Evolutionary conservation across 2,329 filamentous ascomycete species (phyloP).

Genomic region (Xylaria sp.): DNA sequence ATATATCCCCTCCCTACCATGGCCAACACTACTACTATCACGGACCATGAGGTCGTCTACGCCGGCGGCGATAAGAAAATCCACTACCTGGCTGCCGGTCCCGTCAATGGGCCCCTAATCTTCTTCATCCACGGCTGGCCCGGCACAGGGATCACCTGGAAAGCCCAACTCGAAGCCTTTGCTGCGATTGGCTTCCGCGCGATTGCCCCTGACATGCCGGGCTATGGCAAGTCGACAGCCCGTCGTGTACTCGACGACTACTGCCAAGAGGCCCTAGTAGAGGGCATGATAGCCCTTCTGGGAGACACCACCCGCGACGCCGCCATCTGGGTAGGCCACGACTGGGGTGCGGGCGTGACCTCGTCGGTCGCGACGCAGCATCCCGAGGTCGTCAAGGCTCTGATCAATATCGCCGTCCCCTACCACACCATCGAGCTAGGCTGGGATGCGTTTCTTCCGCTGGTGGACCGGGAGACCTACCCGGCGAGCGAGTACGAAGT

Average conservation of each 20-base stretch:
- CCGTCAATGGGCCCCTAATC: constrained; percentile 45
- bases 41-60: constrained; percentile 40
- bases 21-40: constrained; percentile 19
- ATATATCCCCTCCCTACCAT: constrained; percentile 13
- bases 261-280: constrained; percentile 48
- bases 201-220: constrained; percentile 51
- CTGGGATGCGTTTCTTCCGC: constrained; percentile 50
- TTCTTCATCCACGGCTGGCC: constrained; percentile 54
- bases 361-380: constrained; percentile 48
- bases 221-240: constrained; percentile 53
- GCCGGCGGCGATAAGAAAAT: constrained; percentile 45
- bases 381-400: constrained; percentile 44
- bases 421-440: constrained; percentile 56
- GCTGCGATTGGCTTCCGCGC: constrained; percentile 49
- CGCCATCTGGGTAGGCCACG: constrained; percentile 61
- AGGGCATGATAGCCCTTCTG: constrained; percentile 52
- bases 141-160: constrained; percentile 51
- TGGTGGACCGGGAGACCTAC: constrained; percentile 58
- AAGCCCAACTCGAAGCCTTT: constrained; percentile 47
- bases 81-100: constrained; percentile 49
- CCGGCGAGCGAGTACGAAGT: constrained; percentile 55
- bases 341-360: constrained; percentile 53
- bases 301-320: constrained; percentile 47
- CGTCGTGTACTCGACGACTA: constrained; percentile 48
- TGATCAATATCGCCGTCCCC: constrained; percentile 52